Conservation (phyloP, 1,139 yeast species). For the Saccharomyces hybrid region DNA sequence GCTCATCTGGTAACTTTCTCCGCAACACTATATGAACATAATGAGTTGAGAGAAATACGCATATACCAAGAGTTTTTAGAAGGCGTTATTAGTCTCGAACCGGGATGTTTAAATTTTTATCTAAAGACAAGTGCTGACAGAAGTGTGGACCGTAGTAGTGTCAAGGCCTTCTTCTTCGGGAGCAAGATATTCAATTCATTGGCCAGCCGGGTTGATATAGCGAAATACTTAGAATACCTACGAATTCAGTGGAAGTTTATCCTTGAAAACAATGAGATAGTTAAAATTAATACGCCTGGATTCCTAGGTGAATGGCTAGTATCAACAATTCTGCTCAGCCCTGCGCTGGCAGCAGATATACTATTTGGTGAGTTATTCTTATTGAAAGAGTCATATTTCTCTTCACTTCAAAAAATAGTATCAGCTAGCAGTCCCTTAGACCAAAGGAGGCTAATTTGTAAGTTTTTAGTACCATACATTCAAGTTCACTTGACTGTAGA, state of each 20-base stretch:
- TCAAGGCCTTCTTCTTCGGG: constrained; percentile 32
- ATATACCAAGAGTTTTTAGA: constrained; percentile 14
- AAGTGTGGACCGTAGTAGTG: constrained; percentile 15
- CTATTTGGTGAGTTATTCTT: constrained; percentile 25
- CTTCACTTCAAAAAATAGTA: constrained; percentile 8
- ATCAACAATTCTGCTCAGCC: constrained; percentile 28
- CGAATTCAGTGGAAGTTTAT: constrained; percentile 24
- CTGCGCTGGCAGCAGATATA: constrained; percentile 20
- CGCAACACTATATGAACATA: neutral
- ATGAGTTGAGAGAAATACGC: constrained; percentile 7
- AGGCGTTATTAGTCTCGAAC: constrained; percentile 10
- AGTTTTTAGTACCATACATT: constrained; percentile 25
- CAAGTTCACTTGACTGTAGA: constrained; percentile 11
- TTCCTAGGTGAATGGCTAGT: constrained; percentile 16
- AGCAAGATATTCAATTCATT: constrained; percentile 32
- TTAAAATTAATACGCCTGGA: neutral
- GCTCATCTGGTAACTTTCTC: constrained; percentile 13
- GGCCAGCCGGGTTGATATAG: constrained; percentile 21
- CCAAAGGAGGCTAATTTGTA: constrained; percentile 22
- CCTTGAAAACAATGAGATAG: constrained; percentile 5
- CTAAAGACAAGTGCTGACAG: constrained; percentile 1
- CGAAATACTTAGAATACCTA: constrained; percentile 24
- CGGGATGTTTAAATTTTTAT: constrained; percentile 12
- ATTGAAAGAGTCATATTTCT: constrained; percentile 10
- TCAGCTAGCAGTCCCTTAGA: constrained; percentile 13